Conservation (phyloP, 208 protist species). For the Leishmania arabica region DNA sequence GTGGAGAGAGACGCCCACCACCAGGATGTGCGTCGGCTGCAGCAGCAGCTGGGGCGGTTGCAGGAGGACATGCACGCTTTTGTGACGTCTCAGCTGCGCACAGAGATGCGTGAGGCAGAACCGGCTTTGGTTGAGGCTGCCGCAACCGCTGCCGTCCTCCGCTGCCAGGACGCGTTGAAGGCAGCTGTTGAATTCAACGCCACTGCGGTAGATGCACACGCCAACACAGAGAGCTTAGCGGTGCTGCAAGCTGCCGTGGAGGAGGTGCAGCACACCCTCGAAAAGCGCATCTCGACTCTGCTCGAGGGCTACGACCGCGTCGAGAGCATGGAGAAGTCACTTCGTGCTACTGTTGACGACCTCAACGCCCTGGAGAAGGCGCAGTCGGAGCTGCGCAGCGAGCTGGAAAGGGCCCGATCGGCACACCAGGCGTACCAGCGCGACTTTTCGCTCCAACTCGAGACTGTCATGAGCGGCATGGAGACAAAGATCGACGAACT, state of each 20-base stretch:
- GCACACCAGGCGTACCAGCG: neutral
- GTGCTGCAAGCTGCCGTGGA: conserved; percentile 2
- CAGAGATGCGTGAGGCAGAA: neutral
- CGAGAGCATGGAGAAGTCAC: neutral
- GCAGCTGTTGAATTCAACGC: neutral
- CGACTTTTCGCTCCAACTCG: conserved; percentile 4
- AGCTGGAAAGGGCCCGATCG: neutral
- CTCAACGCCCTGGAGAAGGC: neutral
- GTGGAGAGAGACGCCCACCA: neutral
- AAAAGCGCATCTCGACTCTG: neutral
- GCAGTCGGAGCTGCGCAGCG: conserved; percentile 1
- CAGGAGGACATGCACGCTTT: neutral
- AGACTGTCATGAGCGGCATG: neutral
- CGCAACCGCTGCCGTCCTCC: neutral
- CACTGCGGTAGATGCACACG: neutral
- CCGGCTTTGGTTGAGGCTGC: conserved; percentile 5
- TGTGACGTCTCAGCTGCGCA: conserved; percentile 3
- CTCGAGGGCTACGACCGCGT: conserved; percentile 1
- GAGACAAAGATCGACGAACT: conserved; percentile 1
- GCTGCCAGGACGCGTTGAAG: conserved; percentile 6
- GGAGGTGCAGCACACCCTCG: neutral
- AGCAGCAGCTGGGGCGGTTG: conserved; percentile 6
- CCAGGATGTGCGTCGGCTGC: conserved; percentile 3
- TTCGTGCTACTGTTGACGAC: conserved; percentile 3
- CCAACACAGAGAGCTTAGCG: neutral